These are phyloP conservation scores for Sporothrix dimorphospora DNA, from an alignment of 2,329 filamentous ascomycete genomes.

Conservation along the genomic window DNA sequence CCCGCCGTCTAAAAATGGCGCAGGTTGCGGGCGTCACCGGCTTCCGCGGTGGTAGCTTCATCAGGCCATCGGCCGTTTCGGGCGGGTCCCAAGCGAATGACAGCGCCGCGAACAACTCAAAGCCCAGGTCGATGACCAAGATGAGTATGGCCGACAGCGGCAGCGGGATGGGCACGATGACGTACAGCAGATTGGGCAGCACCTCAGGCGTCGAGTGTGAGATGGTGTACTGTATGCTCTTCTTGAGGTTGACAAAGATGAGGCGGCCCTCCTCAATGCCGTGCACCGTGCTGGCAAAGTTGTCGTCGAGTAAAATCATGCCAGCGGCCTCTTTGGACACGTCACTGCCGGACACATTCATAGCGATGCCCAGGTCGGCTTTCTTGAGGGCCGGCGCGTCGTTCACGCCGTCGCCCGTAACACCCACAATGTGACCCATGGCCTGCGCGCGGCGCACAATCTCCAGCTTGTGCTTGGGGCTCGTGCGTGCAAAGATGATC, in stretches of 20 bases:
- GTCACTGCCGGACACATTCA: no score
- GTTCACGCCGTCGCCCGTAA: constrained; percentile 75
- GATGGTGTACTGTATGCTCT: constrained; percentile 39
- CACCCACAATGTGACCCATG: constrained; percentile 56
- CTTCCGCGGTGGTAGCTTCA: no score
- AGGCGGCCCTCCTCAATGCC: constrained; percentile 67
- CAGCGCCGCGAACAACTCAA: constrained; percentile 32
- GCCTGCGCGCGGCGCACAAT: constrained; percentile 56
- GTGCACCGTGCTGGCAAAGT: constrained; percentile 71
- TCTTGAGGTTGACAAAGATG: constrained; percentile 69
- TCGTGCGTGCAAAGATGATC: constrained; percentile 5
- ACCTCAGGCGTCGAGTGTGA: constrained; percentile 32
- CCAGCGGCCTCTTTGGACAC: no score
- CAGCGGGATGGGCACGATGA: constrained; percentile 32
- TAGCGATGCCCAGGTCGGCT: constrained; percentile 56
- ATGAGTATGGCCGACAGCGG: constrained; percentile 33
- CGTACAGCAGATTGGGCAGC: constrained; percentile 33
- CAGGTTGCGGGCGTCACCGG: constrained; percentile 25
- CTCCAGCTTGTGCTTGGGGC: constrained; percentile 56
- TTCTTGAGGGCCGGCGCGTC: constrained; percentile 66
- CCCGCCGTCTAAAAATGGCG: constrained; percentile 25
- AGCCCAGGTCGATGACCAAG: constrained; percentile 32
- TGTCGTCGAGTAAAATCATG: constrained; percentile 61
- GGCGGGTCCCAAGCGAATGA: constrained; percentile 33
- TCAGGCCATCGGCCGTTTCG: no score